Conservation (phyloP, 257 asterid species). For the Solanum arcanum region DNA sequence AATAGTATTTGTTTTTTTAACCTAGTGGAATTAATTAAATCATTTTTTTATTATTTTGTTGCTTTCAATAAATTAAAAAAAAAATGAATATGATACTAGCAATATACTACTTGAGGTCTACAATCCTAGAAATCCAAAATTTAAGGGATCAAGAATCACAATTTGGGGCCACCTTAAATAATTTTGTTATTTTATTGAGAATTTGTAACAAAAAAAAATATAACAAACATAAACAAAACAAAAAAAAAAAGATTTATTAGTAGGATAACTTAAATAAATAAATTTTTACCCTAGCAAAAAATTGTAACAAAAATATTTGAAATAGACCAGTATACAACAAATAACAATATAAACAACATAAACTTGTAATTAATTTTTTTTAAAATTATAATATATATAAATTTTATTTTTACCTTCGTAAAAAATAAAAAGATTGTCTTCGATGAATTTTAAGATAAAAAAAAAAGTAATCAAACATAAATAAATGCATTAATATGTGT, state of each 20-base stretch:
- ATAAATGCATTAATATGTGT: no score
- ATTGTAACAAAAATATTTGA: no score
- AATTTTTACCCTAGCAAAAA: background rate
- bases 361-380: no score
- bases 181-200: background rate
- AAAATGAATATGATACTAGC: background rate
- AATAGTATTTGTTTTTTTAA: background rate
- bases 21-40: background rate
- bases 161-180: background rate
- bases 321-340: no score
- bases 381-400: no score
- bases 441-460: no score
- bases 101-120: background rate
- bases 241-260: background rate
- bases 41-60: background rate
- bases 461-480: no score
- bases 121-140: background rate
- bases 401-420: no score
- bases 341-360: no score
- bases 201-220: background rate
- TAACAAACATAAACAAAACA: background rate
- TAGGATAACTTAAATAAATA: background rate
- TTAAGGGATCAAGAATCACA: conserved; percentile 8
- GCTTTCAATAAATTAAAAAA: background rate
- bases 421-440: no score